Evolutionary conservation across 2,329 filamentous ascomycete species (phyloP).

Genomic region (Tolypocladium paradoxum): DNA sequence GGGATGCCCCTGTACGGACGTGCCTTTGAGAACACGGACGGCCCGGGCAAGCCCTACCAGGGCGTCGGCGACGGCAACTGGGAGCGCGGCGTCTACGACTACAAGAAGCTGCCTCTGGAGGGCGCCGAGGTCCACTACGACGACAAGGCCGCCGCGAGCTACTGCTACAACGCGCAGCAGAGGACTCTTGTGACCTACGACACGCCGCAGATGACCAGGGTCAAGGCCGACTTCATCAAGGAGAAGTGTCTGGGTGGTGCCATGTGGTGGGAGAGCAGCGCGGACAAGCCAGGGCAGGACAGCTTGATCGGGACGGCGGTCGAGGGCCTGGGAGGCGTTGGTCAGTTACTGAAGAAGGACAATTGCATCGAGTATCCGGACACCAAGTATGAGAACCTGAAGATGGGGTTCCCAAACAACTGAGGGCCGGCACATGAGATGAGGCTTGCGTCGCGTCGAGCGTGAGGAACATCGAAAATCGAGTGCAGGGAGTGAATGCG

Average conservation of each 20-base stretch:
- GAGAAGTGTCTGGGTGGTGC: slow-evolving; percentile 62
- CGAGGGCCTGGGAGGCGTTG: slow-evolving; percentile 42
- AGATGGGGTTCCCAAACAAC: slow-evolving; percentile 41
- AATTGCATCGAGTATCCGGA: slow-evolving; percentile 56
- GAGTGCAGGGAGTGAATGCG: background rate
- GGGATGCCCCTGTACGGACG: slow-evolving; percentile 92
- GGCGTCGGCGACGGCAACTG: slow-evolving; percentile 72
- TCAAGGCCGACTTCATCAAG: slow-evolving; percentile 64
- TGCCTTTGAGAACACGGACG: slow-evolving; percentile 69
- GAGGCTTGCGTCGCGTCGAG: no score
- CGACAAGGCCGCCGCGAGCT: slow-evolving; percentile 55
- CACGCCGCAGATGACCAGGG: slow-evolving; percentile 52
- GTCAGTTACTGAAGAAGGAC: slow-evolving; percentile 34
- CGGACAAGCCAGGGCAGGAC: slow-evolving; percentile 52
- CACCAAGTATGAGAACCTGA: slow-evolving; percentile 62
- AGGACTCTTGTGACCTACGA: slow-evolving; percentile 71
- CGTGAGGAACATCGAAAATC: background rate
- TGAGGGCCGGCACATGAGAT: slow-evolving; percentile 9
- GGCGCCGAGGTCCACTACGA: slow-evolving; percentile 58
- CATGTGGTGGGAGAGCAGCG: slow-evolving; percentile 97
- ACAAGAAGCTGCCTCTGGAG: slow-evolving; percentile 66
- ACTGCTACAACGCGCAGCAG: slow-evolving; percentile 57
- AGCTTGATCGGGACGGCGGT: slow-evolving; percentile 62
- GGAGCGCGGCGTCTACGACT: slow-evolving; percentile 82
- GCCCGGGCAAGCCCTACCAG: slow-evolving; percentile 55